Percentiles rank a stretch among this genome's conserved stretches.
phyloP scores from a whole-genome alignment of 1,284 basidiomycete genomes.

The Apiotrichum mycotoxinovorans region DNA sequence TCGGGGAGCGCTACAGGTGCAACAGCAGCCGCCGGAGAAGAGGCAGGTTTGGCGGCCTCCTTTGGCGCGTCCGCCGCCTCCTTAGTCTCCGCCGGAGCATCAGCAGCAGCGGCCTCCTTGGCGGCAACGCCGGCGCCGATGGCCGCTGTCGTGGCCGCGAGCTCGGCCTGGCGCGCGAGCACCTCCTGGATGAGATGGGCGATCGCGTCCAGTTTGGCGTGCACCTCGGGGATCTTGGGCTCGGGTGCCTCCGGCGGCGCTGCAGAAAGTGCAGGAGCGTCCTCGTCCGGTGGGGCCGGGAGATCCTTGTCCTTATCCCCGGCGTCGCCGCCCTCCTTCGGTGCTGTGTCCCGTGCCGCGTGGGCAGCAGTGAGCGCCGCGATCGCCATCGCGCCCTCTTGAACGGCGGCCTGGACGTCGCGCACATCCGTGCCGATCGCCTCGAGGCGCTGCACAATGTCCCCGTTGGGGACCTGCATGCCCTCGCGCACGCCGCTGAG shows the following conservation, averaged over 20 bases:
- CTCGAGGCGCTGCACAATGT: constrained; percentile 5
- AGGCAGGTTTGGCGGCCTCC: not conserved
- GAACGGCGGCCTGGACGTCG: constrained; percentile 6
- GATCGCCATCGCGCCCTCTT: constrained; percentile 1
- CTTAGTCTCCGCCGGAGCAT: constrained; percentile 8
- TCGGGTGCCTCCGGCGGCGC: constrained; percentile 6
- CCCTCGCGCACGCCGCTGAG: not conserved
- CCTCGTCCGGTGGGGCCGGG: not conserved
- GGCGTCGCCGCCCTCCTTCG: constrained; percentile 26
- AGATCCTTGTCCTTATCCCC: constrained; percentile 9
- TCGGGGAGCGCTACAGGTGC: no score
- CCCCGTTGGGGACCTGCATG: not conserved
- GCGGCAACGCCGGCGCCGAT: not conserved
- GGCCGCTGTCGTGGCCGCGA: not conserved
- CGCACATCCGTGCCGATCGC: constrained; percentile 8
- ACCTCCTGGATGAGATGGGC: constrained; percentile 36
- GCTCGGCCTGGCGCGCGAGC: constrained; percentile 12
- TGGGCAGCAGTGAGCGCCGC: not conserved
- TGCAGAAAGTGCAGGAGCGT: not conserved
- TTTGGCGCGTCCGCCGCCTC: constrained; percentile 30
- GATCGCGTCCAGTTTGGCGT: constrained; percentile 42
- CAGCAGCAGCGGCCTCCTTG: not conserved
- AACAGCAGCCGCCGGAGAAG: not conserved
- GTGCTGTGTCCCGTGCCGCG: constrained; percentile 11
- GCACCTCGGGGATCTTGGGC: constrained; percentile 21